Evolutionary conservation across 768 basidiomycete genomes (phyloP).

Genomic region (Phanerochaete sordida): DNA sequence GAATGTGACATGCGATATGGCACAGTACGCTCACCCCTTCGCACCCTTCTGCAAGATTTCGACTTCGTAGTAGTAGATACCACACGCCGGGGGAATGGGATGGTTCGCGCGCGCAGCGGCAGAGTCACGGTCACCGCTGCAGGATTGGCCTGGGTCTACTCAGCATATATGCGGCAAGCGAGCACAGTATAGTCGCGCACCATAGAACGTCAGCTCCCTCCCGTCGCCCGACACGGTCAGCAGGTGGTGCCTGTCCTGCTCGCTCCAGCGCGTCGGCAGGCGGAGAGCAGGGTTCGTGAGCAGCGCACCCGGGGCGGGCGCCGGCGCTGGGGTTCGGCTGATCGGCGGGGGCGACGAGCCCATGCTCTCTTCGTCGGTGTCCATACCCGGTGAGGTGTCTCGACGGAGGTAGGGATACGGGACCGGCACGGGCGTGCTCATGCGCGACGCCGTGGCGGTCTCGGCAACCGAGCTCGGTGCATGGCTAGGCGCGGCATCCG

Average conservation of each 20-base stretch:
- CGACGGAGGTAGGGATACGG: slow-evolving; percentile 25
- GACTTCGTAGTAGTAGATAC: slow-evolving; percentile 94
- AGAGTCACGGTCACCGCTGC: slow-evolving; percentile 73
- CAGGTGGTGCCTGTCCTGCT: slow-evolving; percentile 54
- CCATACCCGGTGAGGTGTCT: slow-evolving; percentile 27
- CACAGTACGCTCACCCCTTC: slow-evolving; percentile 56
- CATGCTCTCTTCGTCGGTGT: slow-evolving; percentile 67
- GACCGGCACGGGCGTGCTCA: slow-evolving; percentile 12
- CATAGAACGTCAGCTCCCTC: slow-evolving; percentile 68
- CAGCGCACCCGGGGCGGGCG: slow-evolving; percentile 4
- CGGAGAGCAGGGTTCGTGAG: slow-evolving; percentile 33
- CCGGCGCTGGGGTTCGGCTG: slow-evolving; percentile 7
- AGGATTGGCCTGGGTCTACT: slow-evolving; percentile 40
- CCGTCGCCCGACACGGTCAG: slow-evolving; percentile 69
- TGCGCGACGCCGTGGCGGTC: slow-evolving; percentile 5
- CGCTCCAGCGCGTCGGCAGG: slow-evolving; percentile 79
- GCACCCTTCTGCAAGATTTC: slow-evolving; percentile 76
- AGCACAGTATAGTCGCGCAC: slow-evolving; percentile 33
- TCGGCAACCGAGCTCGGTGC: slow-evolving; percentile 6
- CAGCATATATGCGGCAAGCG: neutral
- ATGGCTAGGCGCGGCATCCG: slow-evolving; percentile 34
- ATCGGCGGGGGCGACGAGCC: slow-evolving; percentile 40
- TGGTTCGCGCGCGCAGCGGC: slow-evolving; percentile 76
- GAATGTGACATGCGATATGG: slow-evolving; percentile 19
- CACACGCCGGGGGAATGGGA: slow-evolving; percentile 80